Evolutionary conservation across 2,329 filamentous ascomycete genomes (phyloP).

Genomic region (Cercospora berteroae): DNA sequence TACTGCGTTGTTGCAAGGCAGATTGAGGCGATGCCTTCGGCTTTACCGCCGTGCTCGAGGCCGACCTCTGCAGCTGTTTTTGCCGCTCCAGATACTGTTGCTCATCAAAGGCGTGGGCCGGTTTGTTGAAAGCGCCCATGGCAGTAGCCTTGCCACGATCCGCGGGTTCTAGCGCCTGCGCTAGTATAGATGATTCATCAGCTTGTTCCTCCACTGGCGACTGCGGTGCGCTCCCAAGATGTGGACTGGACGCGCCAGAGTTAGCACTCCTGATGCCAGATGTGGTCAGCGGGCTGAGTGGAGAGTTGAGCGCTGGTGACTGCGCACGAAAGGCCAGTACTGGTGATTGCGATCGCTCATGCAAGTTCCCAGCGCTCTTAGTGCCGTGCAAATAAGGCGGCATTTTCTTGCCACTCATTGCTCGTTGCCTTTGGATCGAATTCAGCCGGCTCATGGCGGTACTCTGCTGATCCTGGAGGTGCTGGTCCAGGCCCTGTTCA

Average conservation of each 20-base stretch:
- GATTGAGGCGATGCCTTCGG: constrained; percentile 19
- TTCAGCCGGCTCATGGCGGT: constrained; percentile 77
- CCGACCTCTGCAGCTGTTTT: constrained; percentile 67
- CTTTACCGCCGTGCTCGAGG: constrained; percentile 28
- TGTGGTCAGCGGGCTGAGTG: constrained; percentile 38
- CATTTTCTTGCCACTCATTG: constrained; percentile 52
- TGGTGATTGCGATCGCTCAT: constrained; percentile 42
- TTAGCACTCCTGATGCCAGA: constrained; percentile 40
- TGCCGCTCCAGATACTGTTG: constrained; percentile 80
- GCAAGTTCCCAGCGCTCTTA: constrained; percentile 67
- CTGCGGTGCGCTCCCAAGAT: constrained; percentile 38
- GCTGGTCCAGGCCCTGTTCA: constrained; percentile 75
- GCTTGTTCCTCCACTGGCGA: constrained; percentile 61
- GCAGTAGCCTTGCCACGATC: constrained; percentile 82
- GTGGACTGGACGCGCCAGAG: constrained; percentile 41
- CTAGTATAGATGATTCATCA: constrained; percentile 63
- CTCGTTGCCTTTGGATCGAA: constrained; percentile 66
- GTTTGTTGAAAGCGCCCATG: constrained; percentile 69
- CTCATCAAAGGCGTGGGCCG: constrained; percentile 75
- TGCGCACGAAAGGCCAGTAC: constrained; percentile 34
- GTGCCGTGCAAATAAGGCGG: constrained; percentile 35
- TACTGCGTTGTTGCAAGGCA: constrained; percentile 29
- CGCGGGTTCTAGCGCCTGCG: constrained; percentile 65
- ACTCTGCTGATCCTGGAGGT: constrained; percentile 75
- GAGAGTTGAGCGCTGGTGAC: constrained; percentile 44